These are phyloP conservation scores for Hyaloscypha variabilis DNA, from an alignment of 495 filamentous ascomycete species.

Conservation along the genomic window DNA sequence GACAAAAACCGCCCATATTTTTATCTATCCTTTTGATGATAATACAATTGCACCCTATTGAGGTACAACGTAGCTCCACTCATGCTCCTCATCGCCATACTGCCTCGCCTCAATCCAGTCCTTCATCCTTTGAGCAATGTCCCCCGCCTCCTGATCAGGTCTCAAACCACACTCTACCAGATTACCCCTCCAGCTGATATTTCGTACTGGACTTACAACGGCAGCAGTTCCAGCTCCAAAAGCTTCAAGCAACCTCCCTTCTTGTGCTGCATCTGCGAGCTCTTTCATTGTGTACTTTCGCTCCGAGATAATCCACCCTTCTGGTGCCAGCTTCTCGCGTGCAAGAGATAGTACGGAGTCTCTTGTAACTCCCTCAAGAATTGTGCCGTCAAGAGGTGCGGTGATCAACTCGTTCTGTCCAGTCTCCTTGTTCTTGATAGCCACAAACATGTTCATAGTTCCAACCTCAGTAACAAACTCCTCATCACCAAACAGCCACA, in stretches of 20 bases:
- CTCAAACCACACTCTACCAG: conserved; percentile 76
- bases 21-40: not conserved
- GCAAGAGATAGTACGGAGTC: conserved; percentile 86
- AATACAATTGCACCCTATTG: conserved; percentile 9
- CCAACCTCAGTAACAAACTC: conserved; percentile 95
- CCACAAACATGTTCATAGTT: conserved; percentile 96
- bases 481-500: conserved; percentile 95
- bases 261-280: conserved; percentile 73
- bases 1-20: conserved; percentile 3
- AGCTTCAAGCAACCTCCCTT: conserved; percentile 86
- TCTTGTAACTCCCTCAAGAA: conserved; percentile 90
- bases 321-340: conserved; percentile 74
- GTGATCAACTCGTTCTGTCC: conserved; percentile 90
- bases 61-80: conserved; percentile 65
- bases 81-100: conserved; percentile 89
- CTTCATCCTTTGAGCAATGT: conserved; percentile 84
- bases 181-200: conserved; percentile 81
- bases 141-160: conserved; percentile 81
- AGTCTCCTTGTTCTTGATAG: conserved; percentile 75
- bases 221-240: conserved; percentile 94
- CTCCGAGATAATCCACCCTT: conserved; percentile 89
- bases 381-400: conserved; percentile 94
- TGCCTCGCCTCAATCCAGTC: conserved; percentile 93
- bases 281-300: conserved; percentile 88
- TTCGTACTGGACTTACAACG: conserved; percentile 78